Evolutionary conservation across 805 yeast genomes (phyloP).

Genomic region (Metschnikowia similis): DNA sequence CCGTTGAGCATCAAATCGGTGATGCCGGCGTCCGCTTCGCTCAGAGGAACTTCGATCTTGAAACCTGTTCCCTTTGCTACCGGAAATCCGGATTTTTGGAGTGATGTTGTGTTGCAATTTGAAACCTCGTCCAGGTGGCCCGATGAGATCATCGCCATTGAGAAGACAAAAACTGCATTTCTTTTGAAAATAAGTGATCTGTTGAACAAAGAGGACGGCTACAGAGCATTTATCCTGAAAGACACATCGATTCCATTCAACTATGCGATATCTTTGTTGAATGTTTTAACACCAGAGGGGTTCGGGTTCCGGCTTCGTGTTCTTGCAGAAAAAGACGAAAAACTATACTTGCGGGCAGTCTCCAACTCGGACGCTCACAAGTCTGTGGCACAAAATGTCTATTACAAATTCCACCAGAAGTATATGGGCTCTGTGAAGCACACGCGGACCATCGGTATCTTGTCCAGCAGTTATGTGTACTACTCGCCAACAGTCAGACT

Average conservation of each 20-base stretch:
- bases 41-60: conserved; percentile 70
- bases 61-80: conserved; percentile 81
- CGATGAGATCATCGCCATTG: conserved; percentile 78
- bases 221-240: conserved; percentile 56
- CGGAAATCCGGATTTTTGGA: conserved; percentile 72
- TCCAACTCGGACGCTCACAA: conserved; percentile 60
- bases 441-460: conserved; percentile 68
- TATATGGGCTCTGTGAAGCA: conserved; percentile 72
- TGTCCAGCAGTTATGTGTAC: conserved; percentile 67
- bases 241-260: conserved; percentile 68
- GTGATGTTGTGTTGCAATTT: conserved; percentile 77
- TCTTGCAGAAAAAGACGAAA: conserved; percentile 79
- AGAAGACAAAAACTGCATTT: conserved; percentile 88
- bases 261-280: conserved; percentile 51
- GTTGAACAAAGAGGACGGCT: conserved; percentile 48
- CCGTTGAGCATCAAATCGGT: conserved; percentile 74
- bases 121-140: conserved; percentile 96
- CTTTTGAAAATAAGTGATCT: conserved; percentile 57
- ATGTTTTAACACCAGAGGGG: conserved; percentile 82
- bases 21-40: conserved; percentile 66
- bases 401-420: conserved; percentile 59
- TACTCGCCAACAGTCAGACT: conserved; percentile 78
- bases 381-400: conserved; percentile 55
- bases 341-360: conserved; percentile 67
- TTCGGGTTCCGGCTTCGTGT: conserved; percentile 78